phyloP scores from a whole-genome alignment of 2,329 filamentous ascomycete genomes.

The Aspergillus aculeatinus region DNA sequence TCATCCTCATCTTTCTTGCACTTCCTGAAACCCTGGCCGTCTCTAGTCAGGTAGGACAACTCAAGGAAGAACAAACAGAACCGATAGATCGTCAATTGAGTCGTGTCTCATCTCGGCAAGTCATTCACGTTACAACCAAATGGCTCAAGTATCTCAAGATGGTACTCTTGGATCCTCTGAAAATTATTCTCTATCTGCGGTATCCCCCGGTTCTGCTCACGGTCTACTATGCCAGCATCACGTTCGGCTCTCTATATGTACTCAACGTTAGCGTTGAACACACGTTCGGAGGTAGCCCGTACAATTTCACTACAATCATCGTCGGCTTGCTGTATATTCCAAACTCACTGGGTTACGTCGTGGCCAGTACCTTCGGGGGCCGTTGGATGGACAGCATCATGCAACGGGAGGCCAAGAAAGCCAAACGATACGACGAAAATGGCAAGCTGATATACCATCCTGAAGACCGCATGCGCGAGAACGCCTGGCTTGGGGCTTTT shows the following conservation, averaged over 20 bases:
- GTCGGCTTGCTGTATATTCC: conserved; percentile 78
- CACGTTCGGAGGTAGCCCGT: conserved; percentile 66
- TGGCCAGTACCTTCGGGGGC: conserved; percentile 68
- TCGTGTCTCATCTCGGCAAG: conserved; percentile 62
- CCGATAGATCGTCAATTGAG: conserved; percentile 36
- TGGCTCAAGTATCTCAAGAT: conserved; percentile 57
- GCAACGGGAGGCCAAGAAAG: conserved; percentile 70
- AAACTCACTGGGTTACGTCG: conserved; percentile 69
- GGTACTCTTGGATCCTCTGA: conserved; percentile 69
- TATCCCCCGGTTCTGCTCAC: conserved; percentile 72
- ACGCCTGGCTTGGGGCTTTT: conserved; percentile 72
- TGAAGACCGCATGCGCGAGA: conserved; percentile 80
- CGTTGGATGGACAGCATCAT: conserved; percentile 80
- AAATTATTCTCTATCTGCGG: conserved; percentile 67
- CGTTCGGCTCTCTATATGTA: conserved; percentile 73
- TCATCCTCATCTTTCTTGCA: conserved; percentile 43
- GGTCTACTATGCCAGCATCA: conserved; percentile 71
- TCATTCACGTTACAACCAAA: conserved; percentile 58
- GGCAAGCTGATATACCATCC: conserved; percentile 68
- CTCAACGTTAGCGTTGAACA: conserved; percentile 75
- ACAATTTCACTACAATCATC: conserved; percentile 66
- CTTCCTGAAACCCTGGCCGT: conserved; percentile 45
- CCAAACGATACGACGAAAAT: conserved; percentile 64
- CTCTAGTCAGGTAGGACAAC: conserved; percentile 31
- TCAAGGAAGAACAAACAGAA: conserved; percentile 20